A percentile compares a stretch with the other conserved stretches of the same genome.
These are phyloP conservation scores for Termitomyces titanicus DNA, from an alignment of 768 basidiomycete species.

Conservation along the genomic window DNA sequence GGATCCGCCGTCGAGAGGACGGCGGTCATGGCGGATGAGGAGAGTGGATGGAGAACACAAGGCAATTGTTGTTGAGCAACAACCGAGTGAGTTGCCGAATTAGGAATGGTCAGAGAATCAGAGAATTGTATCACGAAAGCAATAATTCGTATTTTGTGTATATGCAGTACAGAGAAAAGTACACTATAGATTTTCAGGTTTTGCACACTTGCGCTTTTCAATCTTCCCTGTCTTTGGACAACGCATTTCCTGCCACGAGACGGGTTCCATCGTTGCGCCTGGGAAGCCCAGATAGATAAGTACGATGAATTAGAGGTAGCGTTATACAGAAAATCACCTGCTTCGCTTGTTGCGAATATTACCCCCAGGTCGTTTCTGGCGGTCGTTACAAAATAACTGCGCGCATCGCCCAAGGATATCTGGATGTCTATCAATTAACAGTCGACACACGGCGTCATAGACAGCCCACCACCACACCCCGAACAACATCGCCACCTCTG, in stretches of 20 bases:
- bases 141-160: not conserved
- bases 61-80: not conserved
- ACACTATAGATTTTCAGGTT: conserved; percentile 61
- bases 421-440: conserved; percentile 22
- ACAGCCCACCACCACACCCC: conserved; percentile 73
- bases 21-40: conserved; percentile 47
- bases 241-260: conserved; percentile 91
- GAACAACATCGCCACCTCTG: conserved; percentile 86
- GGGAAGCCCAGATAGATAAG: not conserved
- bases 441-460: not conserved
- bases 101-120: conserved; percentile 10
- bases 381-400: conserved; percentile 90
- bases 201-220: conserved; percentile 85
- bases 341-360: conserved; percentile 86
- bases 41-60: conserved; percentile 6
- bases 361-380: conserved; percentile 89
- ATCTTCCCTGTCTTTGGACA: conserved; percentile 76
- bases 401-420: conserved; percentile 91
- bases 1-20: conserved; percentile 59
- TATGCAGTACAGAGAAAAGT: not conserved
- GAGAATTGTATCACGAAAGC: conserved; percentile 3
- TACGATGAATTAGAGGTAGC: not conserved
- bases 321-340: conserved; percentile 44
- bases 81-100: conserved; percentile 12
- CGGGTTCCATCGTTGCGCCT: conserved; percentile 82